These are phyloP conservation scores for Sordariomycetes sp. DNA, from an alignment of 2,329 filamentous ascomycete genomes.

Conservation along the genomic window DNA sequence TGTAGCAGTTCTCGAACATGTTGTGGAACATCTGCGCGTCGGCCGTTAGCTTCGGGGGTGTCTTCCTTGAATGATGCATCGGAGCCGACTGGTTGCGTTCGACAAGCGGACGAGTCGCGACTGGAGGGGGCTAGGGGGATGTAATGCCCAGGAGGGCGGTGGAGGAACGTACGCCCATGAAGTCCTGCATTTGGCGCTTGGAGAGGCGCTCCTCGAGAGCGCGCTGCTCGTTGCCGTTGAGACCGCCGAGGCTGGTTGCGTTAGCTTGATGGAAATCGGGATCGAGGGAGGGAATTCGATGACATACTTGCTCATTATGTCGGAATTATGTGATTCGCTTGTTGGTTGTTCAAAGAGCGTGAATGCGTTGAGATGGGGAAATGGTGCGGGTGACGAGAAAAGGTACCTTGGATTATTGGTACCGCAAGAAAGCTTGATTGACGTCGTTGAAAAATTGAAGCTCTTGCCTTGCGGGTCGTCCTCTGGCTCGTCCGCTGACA, in stretches of 20 bases:
- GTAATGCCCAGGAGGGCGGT: not conserved
- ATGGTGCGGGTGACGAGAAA: not conserved
- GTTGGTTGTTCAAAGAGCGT: not conserved
- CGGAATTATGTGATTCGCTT: not conserved
- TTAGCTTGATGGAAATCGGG: not conserved
- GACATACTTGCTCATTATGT: not conserved
- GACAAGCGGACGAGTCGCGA: not conserved
- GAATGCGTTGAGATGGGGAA: not conserved
- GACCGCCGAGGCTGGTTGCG: slow-evolving; percentile 6
- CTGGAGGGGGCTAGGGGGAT: not conserved
- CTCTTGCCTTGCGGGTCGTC: not conserved
- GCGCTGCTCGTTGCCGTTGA: slow-evolving; percentile 60
- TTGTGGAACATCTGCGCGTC: slow-evolving; percentile 43
- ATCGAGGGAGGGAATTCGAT: not conserved
- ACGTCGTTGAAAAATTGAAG: not conserved
- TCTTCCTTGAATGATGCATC: not conserved
- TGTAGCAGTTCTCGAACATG: slow-evolving; percentile 84
- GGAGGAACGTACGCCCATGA: slow-evolving; percentile 70
- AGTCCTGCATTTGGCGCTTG: slow-evolving; percentile 97
- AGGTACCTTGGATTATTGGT: not conserved
- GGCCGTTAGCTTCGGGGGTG: not conserved
- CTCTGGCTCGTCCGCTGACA: not conserved
- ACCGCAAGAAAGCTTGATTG: not conserved
- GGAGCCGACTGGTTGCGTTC: not conserved
- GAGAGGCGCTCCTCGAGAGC: slow-evolving; percentile 93